Evolutionary conservation across 169 alveolate species (phyloP).

Genomic region (Amoebophrya sp.): DNA sequence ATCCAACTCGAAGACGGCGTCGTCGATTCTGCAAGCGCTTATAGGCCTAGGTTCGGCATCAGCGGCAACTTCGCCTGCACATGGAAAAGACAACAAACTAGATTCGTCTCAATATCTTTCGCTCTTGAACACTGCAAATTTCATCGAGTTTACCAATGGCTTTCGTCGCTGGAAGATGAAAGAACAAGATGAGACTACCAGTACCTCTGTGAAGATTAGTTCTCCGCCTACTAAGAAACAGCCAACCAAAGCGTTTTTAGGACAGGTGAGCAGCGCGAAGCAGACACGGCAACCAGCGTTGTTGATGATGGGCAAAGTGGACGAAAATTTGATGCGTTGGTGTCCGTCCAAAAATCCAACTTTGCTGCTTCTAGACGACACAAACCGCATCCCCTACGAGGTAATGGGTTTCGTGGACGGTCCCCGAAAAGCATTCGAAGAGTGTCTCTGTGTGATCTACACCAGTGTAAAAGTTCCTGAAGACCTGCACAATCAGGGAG

Average conservation of each 20-base stretch:
- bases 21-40: no score
- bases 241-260: background rate
- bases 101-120: no score
- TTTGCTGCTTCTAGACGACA: background rate
- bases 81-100: no score
- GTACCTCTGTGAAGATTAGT: background rate
- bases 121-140: no score
- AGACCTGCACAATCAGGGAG: background rate
- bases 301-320: background rate
- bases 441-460: background rate
- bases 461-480: no score
- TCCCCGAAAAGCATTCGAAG: background rate
- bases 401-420: background rate
- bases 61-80: no score
- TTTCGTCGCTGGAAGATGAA: no score
- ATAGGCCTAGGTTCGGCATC: no score
- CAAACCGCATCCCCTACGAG: background rate
- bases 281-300: background rate
- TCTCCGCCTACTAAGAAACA: background rate
- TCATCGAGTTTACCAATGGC: background rate
- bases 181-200: no score
- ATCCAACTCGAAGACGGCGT: background rate
- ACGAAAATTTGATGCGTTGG: background rate
- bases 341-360: background rate
- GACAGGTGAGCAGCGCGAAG: background rate